These are phyloP conservation scores for Cutaneotrichosporon dermatis DNA, from an alignment of 1,284 basidiomycete species.

Conservation along the genomic window DNA sequence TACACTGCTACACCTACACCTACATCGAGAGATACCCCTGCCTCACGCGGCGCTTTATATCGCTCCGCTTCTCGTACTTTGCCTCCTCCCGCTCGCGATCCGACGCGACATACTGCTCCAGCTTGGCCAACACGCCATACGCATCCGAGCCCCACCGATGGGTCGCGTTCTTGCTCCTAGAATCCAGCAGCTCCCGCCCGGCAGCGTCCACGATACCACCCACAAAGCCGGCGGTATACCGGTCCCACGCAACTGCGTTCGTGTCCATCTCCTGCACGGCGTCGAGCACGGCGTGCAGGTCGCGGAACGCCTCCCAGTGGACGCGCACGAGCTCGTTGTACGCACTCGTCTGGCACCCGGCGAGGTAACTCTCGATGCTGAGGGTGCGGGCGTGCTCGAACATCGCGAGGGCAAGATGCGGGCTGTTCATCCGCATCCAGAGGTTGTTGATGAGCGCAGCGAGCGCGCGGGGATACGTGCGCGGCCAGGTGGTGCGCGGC, in stretches of 20 bases:
- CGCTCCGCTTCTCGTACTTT: constrained; percentile 4
- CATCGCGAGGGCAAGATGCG: constrained; percentile 74
- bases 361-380: constrained; percentile 72
- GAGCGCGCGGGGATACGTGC: constrained; percentile 67
- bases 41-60: constrained; percentile 2
- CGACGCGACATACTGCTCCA: constrained; percentile 5
- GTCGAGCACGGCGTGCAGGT: constrained; percentile 66
- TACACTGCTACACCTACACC: neutral
- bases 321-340: constrained; percentile 80
- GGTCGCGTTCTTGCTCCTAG: neutral
- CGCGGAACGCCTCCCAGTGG: constrained; percentile 73
- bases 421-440: constrained; percentile 68
- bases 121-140: constrained; percentile 5
- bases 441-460: constrained; percentile 69
- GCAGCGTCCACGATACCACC: constrained; percentile 64
- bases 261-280: constrained; percentile 74
- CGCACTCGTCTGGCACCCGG: constrained; percentile 74
- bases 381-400: constrained; percentile 70
- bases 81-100: constrained; percentile 11
- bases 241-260: constrained; percentile 66
- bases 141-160: constrained; percentile 15
- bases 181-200: constrained; percentile 12
- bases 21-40: neutral
- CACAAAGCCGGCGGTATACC: constrained; percentile 58
- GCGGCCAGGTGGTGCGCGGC: constrained; percentile 47